Evolutionary conservation across 75 land plant species (phyloP).

Genomic region (Selaginella tamariscina): DNA sequence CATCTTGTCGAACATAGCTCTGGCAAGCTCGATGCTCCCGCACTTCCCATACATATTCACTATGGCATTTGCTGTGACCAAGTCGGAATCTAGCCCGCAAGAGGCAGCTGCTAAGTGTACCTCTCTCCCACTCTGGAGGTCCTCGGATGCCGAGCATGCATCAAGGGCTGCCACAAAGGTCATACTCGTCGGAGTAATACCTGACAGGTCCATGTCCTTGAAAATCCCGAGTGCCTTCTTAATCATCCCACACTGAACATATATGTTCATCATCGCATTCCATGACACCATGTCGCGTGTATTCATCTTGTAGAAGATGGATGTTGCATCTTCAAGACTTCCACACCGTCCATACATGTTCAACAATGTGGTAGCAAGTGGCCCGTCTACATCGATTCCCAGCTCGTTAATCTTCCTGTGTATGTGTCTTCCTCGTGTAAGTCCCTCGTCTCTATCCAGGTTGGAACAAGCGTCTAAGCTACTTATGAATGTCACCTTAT

Average conservation of each 20-base stretch:
- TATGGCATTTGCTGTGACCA: not conserved
- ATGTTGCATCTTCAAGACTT: not conserved
- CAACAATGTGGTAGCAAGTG: not conserved
- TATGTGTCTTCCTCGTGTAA: not conserved
- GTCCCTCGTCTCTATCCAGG: no score
- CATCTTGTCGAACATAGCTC: not conserved
- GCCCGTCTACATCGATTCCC: not conserved
- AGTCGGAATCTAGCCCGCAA: not conserved
- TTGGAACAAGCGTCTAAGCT: no score
- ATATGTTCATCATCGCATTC: not conserved
- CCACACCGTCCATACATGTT: slow-evolving; percentile 6
- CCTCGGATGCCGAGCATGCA: not conserved
- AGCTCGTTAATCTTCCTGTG: not conserved
- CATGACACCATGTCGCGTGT: not conserved
- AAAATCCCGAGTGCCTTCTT: slow-evolving; percentile 7
- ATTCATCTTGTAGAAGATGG: not conserved
- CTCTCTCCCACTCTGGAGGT: not conserved
- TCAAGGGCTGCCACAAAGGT: slow-evolving; percentile 4
- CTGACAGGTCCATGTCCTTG: not conserved
- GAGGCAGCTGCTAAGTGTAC: not conserved
- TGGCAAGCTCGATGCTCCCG: not conserved
- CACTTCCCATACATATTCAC: not conserved
- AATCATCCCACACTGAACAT: not conserved
- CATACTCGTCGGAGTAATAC: not conserved
- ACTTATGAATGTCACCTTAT: no score